These are phyloP conservation scores for Diaporthe sp. DNA, from an alignment of 2,329 filamentous ascomycete species.

Conservation along the genomic window DNA sequence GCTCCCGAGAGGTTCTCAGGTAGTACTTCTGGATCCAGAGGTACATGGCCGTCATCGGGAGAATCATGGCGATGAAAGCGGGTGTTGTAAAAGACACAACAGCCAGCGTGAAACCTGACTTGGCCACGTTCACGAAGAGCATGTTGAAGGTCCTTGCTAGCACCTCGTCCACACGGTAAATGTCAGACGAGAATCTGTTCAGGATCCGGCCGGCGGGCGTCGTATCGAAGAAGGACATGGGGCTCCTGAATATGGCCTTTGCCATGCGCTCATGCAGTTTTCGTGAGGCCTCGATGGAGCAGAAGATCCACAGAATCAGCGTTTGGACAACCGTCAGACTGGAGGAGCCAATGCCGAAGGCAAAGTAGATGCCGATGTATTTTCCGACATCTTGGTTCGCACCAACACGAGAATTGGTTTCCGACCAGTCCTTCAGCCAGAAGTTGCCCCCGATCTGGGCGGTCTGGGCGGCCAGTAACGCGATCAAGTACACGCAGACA, in stretches of 20 bases:
- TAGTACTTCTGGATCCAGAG: slow-evolving; percentile 98
- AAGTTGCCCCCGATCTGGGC: slow-evolving; percentile 86
- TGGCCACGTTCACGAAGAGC: slow-evolving; percentile 83
- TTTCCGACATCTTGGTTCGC: slow-evolving; percentile 84
- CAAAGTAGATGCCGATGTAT: slow-evolving; percentile 96
- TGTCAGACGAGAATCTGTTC: slow-evolving; percentile 93
- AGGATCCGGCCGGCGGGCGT: slow-evolving; percentile 96
- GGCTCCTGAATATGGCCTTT: slow-evolving; percentile 94
- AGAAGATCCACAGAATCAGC: slow-evolving; percentile 98
- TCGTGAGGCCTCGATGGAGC: slow-evolving; percentile 97
- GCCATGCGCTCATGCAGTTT: slow-evolving; percentile 99
- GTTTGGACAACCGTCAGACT: slow-evolving; percentile 91
- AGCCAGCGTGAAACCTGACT: slow-evolving; percentile 84
- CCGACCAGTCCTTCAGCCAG: slow-evolving; percentile 95
- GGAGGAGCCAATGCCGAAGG: slow-evolving; percentile 89
- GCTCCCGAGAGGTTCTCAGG: slow-evolving; percentile 92
- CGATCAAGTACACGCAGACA: slow-evolving; percentile 82
- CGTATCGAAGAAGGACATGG: slow-evolving; percentile 99
- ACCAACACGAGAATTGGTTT: slow-evolving; percentile 77
- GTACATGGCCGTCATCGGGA: slow-evolving; percentile 86
- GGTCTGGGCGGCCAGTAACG: slow-evolving; percentile 84
- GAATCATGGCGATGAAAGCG: slow-evolving; percentile 81
- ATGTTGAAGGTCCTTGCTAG: slow-evolving; percentile 98
- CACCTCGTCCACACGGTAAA: slow-evolving; percentile 89
- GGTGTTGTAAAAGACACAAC: slow-evolving; percentile 89